phyloP scores from a whole-genome alignment of 31 red algal genomes.

The Porphyra umbilicalis region DNA sequence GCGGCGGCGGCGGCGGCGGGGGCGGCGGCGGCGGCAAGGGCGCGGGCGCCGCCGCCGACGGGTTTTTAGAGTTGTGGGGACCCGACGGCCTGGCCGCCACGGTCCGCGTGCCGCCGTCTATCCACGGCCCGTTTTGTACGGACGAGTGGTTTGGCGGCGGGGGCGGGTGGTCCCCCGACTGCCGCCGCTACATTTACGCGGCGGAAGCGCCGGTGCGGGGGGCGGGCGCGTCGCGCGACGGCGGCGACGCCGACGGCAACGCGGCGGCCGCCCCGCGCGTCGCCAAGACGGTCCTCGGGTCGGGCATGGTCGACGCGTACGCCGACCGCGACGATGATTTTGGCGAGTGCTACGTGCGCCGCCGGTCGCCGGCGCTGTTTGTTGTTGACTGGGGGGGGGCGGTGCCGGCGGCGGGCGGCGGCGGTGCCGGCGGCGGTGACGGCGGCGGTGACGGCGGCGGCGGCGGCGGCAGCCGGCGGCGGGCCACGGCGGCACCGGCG shows the following conservation, averaged over 20 bases:
- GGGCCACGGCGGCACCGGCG: not conserved
- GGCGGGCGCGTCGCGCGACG: not conserved
- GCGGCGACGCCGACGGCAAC: not conserved
- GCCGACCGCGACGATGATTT: slow-evolving; percentile 39
- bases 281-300: not conserved
- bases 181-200: slow-evolving; percentile 46
- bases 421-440: not conserved
- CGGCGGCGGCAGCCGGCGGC: not conserved
- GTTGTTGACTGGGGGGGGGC: slow-evolving; percentile 24
- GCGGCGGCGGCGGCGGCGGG: not conserved
- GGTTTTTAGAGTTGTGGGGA: not conserved
- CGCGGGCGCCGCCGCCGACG: not conserved
- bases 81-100: not conserved
- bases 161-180: slow-evolving; percentile 74
- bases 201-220: slow-evolving; percentile 32
- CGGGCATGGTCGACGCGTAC: slow-evolving; percentile 12
- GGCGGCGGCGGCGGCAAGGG: not conserved
- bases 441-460: not conserved
- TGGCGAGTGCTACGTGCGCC: slow-evolving; percentile 53
- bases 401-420: not conserved
- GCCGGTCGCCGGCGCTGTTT: slow-evolving; percentile 44
- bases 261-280: not conserved
- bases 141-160: slow-evolving; percentile 74
- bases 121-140: slow-evolving; percentile 62
- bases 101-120: slow-evolving; percentile 6